These are phyloP conservation scores for Chrysanthemum seticuspe DNA, from an alignment of 129 eudicot species.

Conservation along the genomic window DNA sequence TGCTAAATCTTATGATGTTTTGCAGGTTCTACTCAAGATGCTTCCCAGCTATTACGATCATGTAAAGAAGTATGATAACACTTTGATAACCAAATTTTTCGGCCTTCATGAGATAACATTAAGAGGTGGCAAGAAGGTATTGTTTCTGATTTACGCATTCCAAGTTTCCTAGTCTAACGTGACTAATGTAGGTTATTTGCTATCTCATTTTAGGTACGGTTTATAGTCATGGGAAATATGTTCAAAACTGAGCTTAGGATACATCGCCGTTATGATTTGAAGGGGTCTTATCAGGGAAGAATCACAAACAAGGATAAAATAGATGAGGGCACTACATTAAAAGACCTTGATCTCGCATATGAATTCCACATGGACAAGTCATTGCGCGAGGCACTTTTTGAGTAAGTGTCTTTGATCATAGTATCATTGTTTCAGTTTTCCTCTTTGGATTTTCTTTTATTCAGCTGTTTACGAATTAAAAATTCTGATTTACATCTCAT, in stretches of 20 bases:
- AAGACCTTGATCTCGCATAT: constrained; percentile 84
- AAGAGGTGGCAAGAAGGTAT: constrained; percentile 84
- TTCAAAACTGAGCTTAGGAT: constrained; percentile 85
- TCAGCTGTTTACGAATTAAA: not conserved
- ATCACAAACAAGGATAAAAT: constrained; percentile 61
- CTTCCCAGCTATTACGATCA: constrained; percentile 85
- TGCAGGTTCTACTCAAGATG: constrained; percentile 86
- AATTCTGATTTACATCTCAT: not conserved
- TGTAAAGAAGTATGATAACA: constrained; percentile 75
- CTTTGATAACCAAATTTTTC: constrained; percentile 88
- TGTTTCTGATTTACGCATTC: not conserved
- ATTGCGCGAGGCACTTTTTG: constrained; percentile 75
- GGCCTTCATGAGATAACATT: constrained; percentile 78
- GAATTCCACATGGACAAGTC: constrained; percentile 88
- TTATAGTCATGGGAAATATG: constrained; percentile 99
- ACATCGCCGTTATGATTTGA: constrained; percentile 91
- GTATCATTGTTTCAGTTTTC: constrained; percentile 3
- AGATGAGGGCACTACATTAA: constrained; percentile 68
- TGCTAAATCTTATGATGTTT: constrained; percentile 11
- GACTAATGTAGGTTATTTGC: not conserved
- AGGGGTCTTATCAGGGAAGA: constrained; percentile 92
- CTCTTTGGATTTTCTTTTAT: not conserved
- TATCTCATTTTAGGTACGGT: constrained; percentile 62
- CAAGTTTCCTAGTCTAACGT: constrained; percentile 5
- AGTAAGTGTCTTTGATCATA: constrained; percentile 48